A percentile compares a stretch with the other conserved stretches of the same genome.
phyloP scores from a whole-genome alignment of 352 stramenopile genomes.

The Phytophthora multivora region DNA sequence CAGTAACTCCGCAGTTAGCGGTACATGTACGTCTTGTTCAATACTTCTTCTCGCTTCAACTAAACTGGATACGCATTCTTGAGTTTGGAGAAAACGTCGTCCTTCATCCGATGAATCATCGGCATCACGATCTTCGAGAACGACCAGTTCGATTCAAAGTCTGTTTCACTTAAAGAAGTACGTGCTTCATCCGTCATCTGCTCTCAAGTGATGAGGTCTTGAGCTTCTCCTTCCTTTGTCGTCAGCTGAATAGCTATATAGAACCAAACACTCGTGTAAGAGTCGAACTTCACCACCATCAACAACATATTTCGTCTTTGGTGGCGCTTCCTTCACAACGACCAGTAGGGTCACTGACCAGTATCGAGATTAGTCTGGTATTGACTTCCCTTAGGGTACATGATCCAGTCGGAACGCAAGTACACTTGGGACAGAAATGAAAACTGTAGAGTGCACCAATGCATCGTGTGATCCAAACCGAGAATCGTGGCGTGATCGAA shows the following conservation, averaged over 20 bases:
- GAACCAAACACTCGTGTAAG: not conserved
- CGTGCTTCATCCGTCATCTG: conserved; percentile 10
- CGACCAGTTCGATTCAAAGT: not conserved
- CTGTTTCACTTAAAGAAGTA: not conserved
- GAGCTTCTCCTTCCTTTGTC: not conserved
- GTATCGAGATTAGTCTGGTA: not conserved
- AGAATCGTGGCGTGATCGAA: too few relatives aligned
- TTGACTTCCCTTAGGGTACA: conserved; percentile 17
- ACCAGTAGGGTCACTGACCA: conserved; percentile 10
- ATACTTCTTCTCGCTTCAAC: not conserved
- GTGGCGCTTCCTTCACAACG: conserved; percentile 14
- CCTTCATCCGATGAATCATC: too few relatives aligned
- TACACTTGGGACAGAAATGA: conserved; percentile 22
- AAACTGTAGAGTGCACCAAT: too few relatives aligned
- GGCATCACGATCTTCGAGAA: not conserved
- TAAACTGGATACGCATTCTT: conserved; percentile 7
- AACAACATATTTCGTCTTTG: conserved; percentile 13
- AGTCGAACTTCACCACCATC: conserved; percentile 11
- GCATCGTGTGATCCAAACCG: too few relatives aligned
- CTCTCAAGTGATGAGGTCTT: conserved; percentile 22
- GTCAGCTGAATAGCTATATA: not conserved
- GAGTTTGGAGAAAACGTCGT: not conserved
- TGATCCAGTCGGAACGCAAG: conserved; percentile 17
- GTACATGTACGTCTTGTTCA: too few relatives aligned
- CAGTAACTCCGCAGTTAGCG: too few relatives aligned